Evolutionary conservation across 768 basidiomycete genomes (phyloP).

Genomic region (Lactarius deliciosus): DNA sequence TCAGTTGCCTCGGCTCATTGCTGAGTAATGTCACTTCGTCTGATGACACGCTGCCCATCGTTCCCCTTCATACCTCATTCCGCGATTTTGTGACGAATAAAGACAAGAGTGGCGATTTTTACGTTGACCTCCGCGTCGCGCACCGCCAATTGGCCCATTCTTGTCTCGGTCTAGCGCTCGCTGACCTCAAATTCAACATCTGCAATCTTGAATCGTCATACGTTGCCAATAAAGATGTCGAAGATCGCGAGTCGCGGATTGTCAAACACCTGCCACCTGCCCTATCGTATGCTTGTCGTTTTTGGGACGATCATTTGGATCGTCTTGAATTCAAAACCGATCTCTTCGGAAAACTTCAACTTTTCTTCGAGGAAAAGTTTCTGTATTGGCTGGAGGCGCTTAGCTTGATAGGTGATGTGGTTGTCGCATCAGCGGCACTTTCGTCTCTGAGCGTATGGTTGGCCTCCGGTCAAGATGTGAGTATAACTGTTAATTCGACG

Average conservation of each 20-base stretch:
- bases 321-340: background rate
- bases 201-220: conserved; percentile 7
- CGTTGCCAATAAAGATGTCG: background rate
- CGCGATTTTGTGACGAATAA: background rate
- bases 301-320: conserved; percentile 5
- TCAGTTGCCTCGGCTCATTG: conserved; percentile 1
- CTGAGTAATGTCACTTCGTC: conserved; percentile 7
- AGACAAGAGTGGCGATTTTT: background rate
- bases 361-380: no score
- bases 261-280: background rate
- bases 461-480: no score
- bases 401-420: no score
- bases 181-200: background rate
- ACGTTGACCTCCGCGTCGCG: background rate
- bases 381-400: no score
- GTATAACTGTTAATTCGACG: no score
- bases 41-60: background rate
- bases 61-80: background rate
- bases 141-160: conserved; percentile 1
- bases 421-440: no score
- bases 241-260: background rate
- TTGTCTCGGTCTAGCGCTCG: background rate
- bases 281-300: conserved; percentile 6
- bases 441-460: no score
- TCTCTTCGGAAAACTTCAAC: background rate